Evolutionary conservation across 441 rosid species (phyloP).

Genomic region (Gossypium davidsonii): DNA sequence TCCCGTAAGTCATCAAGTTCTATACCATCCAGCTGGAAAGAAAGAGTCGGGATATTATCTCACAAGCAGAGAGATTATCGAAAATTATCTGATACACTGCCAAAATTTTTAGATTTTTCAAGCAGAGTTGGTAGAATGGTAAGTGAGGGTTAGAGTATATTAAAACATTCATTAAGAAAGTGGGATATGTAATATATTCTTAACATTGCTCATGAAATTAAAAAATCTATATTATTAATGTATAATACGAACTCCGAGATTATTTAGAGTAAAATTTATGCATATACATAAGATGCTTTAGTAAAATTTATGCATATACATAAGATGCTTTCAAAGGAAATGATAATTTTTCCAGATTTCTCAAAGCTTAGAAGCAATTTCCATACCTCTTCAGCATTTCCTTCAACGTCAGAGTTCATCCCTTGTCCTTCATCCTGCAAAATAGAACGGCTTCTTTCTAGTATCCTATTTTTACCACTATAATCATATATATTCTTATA

Average conservation of each 20-base stretch:
- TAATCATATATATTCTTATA: not conserved
- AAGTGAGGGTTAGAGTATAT: no score
- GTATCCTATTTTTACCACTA: not conserved
- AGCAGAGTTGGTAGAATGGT: no score
- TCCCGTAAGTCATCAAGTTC: not conserved
- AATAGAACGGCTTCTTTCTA: not conserved
- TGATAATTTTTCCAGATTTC: not conserved
- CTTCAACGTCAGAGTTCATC: not conserved
- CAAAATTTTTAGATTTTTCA: no score
- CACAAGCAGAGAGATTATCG: not conserved
- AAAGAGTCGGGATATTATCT: not conserved
- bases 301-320: not conserved
- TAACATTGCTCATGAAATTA: not conserved
- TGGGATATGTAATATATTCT: not conserved
- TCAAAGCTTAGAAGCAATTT: not conserved
- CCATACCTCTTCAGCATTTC: not conserved
- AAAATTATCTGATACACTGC: not conserved
- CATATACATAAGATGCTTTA: not conserved
- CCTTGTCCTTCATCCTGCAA: not conserved
- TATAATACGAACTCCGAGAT: not conserved
- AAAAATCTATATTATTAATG: not conserved
- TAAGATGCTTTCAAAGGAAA: not conserved
- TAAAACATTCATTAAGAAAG: no score
- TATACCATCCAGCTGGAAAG: not conserved
- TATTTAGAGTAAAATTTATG: not conserved